Evolutionary conservation across 208 protist genomes (phyloP), one percentile per base, ranked within the genome.

Genomic region (Leishmania braziliensis): DNA sequence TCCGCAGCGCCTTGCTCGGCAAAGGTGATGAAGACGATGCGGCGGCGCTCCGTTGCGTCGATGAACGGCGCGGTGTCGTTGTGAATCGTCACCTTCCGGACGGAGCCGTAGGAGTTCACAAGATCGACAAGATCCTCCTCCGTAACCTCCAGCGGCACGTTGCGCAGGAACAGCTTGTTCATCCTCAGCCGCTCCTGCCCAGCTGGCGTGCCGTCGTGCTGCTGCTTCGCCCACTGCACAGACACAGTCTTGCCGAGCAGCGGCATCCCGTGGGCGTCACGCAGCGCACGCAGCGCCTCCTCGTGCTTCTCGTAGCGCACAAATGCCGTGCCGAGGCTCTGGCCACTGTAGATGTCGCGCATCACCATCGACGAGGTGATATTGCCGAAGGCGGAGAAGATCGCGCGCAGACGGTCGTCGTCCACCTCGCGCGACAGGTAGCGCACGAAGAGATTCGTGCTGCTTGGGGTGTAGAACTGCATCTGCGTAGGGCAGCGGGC

Each of bases 81-180:
- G 83, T 86, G 83, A 26, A 92, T 54, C 33, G 63, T 82, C 51
- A 89, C 87, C 43, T 66, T 39, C 33, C n/a, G 14, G 33, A 92
- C 87, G 0, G 53, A 69, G 48, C 89, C 89, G 69, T 66, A 86
- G 9, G 29, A n/a, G 1, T 18, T 39, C 51, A 88, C 82, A 12
- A 82, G 46, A 18, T 53, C n/a, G 10, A 46, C 50, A 18, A 92
- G 77, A 0, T 77, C 58, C 39, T 54, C 79, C 26, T 76, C 77
- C 29, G 79, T 86, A 50, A 86, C 78, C 68, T 83, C 78, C 56
- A 83, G 14, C 54, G 89, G 89, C 39, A 92, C 80, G 79, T 92
- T 92, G 80, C 89, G 89, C 63, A 90, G 50, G 58, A 92, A 92
- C 16, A 90, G 87, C 72, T 92, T 90, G 78, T 89, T 82, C 81